Base-by-base conservation (phyloP, 2,329 filamentous ascomycete species). In the Aspergillus viridinutans region DNA sequence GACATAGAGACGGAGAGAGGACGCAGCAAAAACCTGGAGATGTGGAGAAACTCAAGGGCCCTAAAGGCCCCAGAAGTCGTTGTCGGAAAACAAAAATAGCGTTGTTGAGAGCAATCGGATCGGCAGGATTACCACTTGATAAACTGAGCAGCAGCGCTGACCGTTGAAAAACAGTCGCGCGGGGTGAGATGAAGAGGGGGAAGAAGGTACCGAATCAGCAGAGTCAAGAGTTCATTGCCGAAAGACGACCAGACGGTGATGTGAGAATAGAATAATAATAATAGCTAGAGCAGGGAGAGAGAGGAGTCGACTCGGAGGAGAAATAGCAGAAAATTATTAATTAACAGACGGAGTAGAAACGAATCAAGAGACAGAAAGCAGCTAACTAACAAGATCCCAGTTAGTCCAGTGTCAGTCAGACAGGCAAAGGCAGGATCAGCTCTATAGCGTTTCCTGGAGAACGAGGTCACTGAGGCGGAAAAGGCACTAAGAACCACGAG, bases 1-100 rank as follows among this genome's bases (percentile, higher is more conserved):
- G 55, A 57, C 55, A 62, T 62, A 72, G 64, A 85, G 78, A 58
- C 80, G 79, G 64, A 78, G 80, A 54, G 82, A 80, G 43, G 50
- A 58, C n/a, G 9, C 42, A 14, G 21, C 8, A 12, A 23, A 45
- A 45, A 45, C n/a, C 20, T 45, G 42, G 42, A 21, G 42, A 45
- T 45, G 42, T 45, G 42, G 42, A 45, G 42, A 45, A 45, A 45
- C 23, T 45, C 21, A 45, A 45, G 42, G 42, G 42, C 42, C 42
- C 20, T 14, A 45, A 45, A 23, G 42, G 42, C 42, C 42, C 42
- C 42, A 45, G 21, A 45, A 20, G 42, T 45, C 42, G 42, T 10
- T n/a, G 40, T 12, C 42, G 42, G 42, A 23, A 23, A 45, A 45
- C 20, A 20, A 45, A 43, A 45, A 45, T 45, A 45, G 42, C 42